Conservation (phyloP, 2,329 filamentous ascomycete genomes). For the Ophiostoma quercus region DNA sequence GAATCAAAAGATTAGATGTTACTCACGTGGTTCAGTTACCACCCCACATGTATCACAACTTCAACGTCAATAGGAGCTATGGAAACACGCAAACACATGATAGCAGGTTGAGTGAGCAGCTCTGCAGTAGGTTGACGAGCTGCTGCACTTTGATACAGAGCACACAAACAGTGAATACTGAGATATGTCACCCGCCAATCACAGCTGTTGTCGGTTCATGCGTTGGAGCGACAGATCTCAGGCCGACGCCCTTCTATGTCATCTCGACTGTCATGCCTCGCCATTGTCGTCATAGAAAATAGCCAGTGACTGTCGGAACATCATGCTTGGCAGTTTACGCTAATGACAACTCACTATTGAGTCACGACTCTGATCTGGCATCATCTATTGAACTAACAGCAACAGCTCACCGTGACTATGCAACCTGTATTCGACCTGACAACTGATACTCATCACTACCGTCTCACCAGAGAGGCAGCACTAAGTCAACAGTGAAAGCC, state of each 20-base stretch:
- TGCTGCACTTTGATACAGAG: too few species aligned
- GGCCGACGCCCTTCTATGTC: background rate
- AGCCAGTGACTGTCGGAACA: background rate
- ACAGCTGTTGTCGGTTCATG: background rate
- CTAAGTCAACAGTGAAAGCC: background rate
- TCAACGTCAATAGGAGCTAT: background rate
- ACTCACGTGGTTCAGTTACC: background rate
- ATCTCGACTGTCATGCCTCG: background rate
- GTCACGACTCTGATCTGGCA: background rate
- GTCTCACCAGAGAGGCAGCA: background rate
- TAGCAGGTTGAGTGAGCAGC: background rate
- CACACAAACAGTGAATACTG: background rate
- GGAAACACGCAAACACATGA: background rate
- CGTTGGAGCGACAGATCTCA: background rate
- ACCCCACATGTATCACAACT: background rate
- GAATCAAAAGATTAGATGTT: too few species aligned
- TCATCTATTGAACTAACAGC: background rate
- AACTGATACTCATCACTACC: background rate
- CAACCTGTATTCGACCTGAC: background rate
- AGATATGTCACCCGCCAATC: background rate
- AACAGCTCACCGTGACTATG: background rate
- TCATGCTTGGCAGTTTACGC: background rate
- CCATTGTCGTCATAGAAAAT: background rate
- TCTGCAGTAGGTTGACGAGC: background rate
- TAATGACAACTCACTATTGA: background rate